Conservation (phyloP, 2,329 filamentous ascomycete genomes). For the Dryadomyces quercus-mongolicae region DNA sequence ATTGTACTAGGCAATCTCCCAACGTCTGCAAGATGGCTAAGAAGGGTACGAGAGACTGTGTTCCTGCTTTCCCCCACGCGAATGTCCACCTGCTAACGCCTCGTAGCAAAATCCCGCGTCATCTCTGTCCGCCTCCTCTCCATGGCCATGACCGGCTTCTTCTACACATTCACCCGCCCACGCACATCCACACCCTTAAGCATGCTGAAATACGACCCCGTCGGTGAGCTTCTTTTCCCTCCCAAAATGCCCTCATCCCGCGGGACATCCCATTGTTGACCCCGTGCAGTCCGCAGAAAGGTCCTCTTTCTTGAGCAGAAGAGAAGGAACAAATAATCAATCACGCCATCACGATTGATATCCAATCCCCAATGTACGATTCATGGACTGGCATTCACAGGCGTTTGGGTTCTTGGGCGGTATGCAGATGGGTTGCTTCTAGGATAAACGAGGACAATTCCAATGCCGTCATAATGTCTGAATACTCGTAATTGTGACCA, state of each 20-base stretch:
- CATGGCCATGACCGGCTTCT: slow-evolving; percentile 98
- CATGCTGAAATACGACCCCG: slow-evolving; percentile 98
- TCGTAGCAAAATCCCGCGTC: slow-evolving; percentile 74
- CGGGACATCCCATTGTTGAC: background rate
- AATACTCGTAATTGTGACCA: too few species aligned
- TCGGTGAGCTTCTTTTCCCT: slow-evolving; percentile 46
- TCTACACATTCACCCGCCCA: slow-evolving; percentile 79
- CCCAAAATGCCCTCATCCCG: background rate
- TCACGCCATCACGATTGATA: too few species aligned
- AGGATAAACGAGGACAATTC: background rate
- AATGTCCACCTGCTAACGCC: background rate
- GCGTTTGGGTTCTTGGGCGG: background rate
- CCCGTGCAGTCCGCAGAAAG: slow-evolving; percentile 67
- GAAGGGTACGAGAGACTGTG: slow-evolving; percentile 17
- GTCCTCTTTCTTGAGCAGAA: slow-evolving; percentile 94
- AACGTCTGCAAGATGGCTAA: slow-evolving; percentile 21
- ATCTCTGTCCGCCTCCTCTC: slow-evolving; percentile 89
- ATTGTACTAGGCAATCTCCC: background rate
- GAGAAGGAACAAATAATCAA: slow-evolving; percentile 34
- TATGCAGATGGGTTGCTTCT: background rate
- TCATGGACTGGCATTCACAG: background rate
- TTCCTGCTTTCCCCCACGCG: background rate
- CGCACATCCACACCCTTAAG: slow-evolving; percentile 73
- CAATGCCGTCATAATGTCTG: background rate
- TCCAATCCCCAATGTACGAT: background rate